Evolutionary conservation across 2,329 filamentous ascomycete genomes (phyloP).

Genomic region (Capronia coronata): DNA sequence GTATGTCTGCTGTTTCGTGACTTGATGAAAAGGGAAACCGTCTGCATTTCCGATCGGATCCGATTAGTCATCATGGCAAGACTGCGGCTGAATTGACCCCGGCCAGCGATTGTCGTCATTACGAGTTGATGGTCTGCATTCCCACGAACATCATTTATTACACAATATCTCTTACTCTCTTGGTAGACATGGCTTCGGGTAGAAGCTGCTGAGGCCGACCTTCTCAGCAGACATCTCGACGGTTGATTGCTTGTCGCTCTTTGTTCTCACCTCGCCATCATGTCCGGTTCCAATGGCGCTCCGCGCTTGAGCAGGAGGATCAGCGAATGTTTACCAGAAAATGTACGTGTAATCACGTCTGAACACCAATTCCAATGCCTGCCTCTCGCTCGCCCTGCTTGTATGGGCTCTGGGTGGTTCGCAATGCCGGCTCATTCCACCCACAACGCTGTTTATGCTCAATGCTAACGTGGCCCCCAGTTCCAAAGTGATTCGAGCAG

Average conservation of each 20-base stretch:
- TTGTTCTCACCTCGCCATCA: background rate
- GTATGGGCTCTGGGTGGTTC: too few relatives aligned
- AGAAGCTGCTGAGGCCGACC: background rate
- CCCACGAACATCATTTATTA: background rate
- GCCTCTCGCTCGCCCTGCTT: background rate
- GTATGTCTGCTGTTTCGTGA: too few relatives aligned
- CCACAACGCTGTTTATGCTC: too few relatives aligned
- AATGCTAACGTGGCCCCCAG: slow-evolving; percentile 18
- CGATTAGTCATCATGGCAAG: background rate
- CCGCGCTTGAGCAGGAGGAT: slow-evolving; percentile 25
- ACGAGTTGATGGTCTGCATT: background rate
- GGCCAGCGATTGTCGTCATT: background rate
- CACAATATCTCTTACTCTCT: background rate
- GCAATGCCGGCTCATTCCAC: too few relatives aligned
- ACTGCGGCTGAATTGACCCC: background rate
- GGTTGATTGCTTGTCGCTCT: background rate
- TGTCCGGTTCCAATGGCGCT: slow-evolving; percentile 8
- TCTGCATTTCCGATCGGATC: background rate
- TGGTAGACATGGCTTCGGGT: background rate
- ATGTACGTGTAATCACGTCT: slow-evolving; percentile 14
- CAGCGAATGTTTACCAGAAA: slow-evolving; percentile 20
- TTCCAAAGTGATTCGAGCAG: slow-evolving; percentile 31
- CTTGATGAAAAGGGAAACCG: background rate
- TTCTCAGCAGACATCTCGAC: background rate
- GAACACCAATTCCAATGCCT: background rate